Conservation (phyloP, 2,329 filamentous ascomycete species). For the Ilyonectria sp. region DNA sequence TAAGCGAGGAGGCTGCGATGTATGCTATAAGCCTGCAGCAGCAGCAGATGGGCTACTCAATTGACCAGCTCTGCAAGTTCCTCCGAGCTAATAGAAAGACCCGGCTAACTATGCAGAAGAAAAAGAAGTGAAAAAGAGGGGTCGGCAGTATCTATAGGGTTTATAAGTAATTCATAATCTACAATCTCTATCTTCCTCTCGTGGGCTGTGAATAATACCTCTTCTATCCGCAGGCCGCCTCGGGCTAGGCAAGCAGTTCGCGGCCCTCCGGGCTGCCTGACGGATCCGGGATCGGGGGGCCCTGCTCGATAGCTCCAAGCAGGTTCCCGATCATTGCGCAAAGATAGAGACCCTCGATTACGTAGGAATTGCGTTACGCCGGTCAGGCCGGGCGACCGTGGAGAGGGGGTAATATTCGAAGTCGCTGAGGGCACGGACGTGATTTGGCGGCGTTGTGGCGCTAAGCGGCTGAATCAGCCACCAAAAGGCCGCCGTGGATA, state of each 20-base stretch:
- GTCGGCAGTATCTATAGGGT: not conserved
- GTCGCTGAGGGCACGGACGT: too few species aligned
- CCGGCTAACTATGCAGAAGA: conserved; percentile 1
- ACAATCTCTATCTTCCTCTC: not conserved
- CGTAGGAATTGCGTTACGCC: not conserved
- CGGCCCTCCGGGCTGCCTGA: too few species aligned
- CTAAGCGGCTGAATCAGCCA: too few species aligned
- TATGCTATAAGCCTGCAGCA: not conserved
- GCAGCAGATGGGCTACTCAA: conserved; percentile 1
- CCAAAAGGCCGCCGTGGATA: too few species aligned
- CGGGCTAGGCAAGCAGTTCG: too few species aligned
- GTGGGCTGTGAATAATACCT: too few species aligned
- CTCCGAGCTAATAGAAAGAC: not conserved
- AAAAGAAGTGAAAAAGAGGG: not conserved
- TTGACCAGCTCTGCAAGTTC: conserved; percentile 3
- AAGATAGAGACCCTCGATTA: not conserved
- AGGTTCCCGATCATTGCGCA: not conserved
- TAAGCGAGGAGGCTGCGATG: conserved; percentile 8
- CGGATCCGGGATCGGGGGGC: too few species aligned
- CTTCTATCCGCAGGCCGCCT: too few species aligned
- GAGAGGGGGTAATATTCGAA: not conserved
- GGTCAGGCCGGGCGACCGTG: not conserved
- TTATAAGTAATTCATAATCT: not conserved
- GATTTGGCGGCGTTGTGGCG: too few species aligned
- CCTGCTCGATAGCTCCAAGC: not conserved